These are phyloP conservation scores for Talaromyces sp. DNA, from an alignment of 2,329 filamentous ascomycete genomes.

Conservation along the genomic window DNA sequence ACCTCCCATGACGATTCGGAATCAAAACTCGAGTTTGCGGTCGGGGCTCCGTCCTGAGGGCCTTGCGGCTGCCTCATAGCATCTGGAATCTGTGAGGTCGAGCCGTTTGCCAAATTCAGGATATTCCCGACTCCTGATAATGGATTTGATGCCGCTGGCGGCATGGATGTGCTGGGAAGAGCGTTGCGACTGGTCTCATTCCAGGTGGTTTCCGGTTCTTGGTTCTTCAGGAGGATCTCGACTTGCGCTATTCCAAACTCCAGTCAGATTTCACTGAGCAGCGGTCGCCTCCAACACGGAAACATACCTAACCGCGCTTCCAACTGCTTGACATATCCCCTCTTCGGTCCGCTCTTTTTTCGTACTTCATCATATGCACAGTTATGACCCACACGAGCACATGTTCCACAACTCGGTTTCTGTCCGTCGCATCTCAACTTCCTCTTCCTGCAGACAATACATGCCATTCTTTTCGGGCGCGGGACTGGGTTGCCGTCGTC, in stretches of 20 bases:
- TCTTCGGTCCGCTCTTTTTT: conserved; percentile 90
- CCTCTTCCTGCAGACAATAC: conserved; percentile 86
- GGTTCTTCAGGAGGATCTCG: conserved; percentile 80
- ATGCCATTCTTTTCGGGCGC: conserved; percentile 89
- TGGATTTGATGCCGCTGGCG: conserved; percentile 33
- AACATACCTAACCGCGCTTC: conserved; percentile 84
- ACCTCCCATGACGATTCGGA: conserved; percentile 74
- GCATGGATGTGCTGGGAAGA: conserved; percentile 23
- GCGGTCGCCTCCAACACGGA: neutral
- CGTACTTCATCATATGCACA: conserved; percentile 90
- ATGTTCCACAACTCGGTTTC: conserved; percentile 83
- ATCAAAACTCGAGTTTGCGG: conserved; percentile 25
- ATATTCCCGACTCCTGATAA: conserved; percentile 25
- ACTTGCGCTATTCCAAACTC: conserved; percentile 67
- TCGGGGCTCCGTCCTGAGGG: conserved; percentile 20
- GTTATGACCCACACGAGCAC: conserved; percentile 76
- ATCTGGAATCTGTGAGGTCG: conserved; percentile 17
- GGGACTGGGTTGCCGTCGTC: conserved; percentile 59
- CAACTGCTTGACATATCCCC: conserved; percentile 89
- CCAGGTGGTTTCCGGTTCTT: conserved; percentile 51
- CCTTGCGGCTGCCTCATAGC: neutral
- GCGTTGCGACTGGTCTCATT: conserved; percentile 26
- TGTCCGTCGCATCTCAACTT: conserved; percentile 87
- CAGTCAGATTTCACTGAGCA: conserved; percentile 13
- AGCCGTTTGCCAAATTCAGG: conserved; percentile 22